A percentile compares a stretch with the other conserved stretches of the same genome.
Conservation (phyloP, 2,329 filamentous ascomycete species). For the Fusarium sp. region DNA sequence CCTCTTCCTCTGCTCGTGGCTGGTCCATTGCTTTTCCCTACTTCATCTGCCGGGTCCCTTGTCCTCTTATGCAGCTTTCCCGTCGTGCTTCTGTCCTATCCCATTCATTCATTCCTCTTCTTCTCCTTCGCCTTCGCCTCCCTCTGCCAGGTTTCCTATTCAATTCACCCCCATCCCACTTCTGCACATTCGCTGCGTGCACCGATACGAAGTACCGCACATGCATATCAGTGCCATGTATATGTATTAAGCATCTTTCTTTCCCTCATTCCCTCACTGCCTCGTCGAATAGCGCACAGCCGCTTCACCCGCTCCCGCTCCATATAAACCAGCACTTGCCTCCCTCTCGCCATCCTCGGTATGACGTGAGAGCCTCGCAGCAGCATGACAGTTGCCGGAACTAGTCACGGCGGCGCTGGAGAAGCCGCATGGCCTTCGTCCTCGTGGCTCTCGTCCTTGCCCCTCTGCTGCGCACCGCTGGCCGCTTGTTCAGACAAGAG, state of each 20-base stretch:
- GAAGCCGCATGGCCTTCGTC: constrained; percentile 47
- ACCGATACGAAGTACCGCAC: constrained; percentile 33
- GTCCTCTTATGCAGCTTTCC: constrained; percentile 36
- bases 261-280: constrained; percentile 1
- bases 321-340: constrained; percentile 9
- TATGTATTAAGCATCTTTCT: constrained; percentile 15
- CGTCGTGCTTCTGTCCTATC: constrained; percentile 39
- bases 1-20: constrained; percentile 20
- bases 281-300: constrained; percentile 20
- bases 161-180: constrained; percentile 6
- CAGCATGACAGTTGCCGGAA: constrained; percentile 54
- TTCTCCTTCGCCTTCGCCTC: not conserved
- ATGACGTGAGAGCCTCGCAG: constrained; percentile 39
- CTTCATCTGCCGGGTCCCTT: constrained; percentile 40
- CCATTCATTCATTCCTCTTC: constrained; percentile 22
- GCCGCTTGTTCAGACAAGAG: constrained; percentile 52
- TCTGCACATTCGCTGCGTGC: constrained; percentile 21
- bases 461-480: constrained; percentile 56
- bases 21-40: constrained; percentile 19
- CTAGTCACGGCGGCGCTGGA: constrained; percentile 50
- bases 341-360: constrained; percentile 33
- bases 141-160: not conserved
- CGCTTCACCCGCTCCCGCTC: constrained; percentile 10
- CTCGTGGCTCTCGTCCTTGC: constrained; percentile 58
- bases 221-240: constrained; percentile 28